A percentile compares a stretch with the other conserved stretches of the same genome.
Conservation (phyloP, 108 stramenopile species). For the Pseudonitzschia multiseries region DNA sequence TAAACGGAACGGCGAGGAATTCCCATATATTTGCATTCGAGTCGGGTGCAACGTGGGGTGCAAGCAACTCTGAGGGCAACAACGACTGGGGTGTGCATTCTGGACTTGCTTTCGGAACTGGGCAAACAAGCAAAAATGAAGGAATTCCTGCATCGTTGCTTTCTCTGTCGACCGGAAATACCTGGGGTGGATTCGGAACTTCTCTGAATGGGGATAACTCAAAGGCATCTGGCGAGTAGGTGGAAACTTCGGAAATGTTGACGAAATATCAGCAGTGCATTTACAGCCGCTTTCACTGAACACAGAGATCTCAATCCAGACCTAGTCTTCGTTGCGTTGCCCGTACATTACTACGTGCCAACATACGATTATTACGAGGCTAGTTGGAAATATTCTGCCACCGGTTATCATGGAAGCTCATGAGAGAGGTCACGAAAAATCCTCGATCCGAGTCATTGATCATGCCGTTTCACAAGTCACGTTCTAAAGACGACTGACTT, state of each 20-base stretch:
- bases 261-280: not conserved
- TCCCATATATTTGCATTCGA: conserved; percentile 69
- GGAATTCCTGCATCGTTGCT: conserved; percentile 27
- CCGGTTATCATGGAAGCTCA: not conserved
- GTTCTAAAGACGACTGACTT: not conserved
- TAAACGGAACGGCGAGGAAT: conserved; percentile 24
- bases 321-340: not conserved
- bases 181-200: conserved; percentile 37
- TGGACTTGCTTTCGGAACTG: not conserved
- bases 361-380: not conserved
- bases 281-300: not conserved
- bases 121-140: not conserved
- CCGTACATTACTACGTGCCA: not conserved
- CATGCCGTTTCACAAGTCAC: conserved; percentile 6
- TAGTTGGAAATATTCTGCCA: not conserved
- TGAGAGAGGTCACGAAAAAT: not conserved
- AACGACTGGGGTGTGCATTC: conserved; percentile 33
- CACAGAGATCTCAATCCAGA: not conserved
- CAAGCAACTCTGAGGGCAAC: conserved; percentile 26
- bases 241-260: not conserved
- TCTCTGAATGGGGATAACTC: conserved; percentile 25
- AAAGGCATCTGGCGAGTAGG: conserved; percentile 30
- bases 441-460: not conserved
- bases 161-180: conserved; percentile 29
- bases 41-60: conserved; percentile 57